phyloP scores from a whole-genome alignment of 331 rosid genomes.

The Quercus lobata region DNA sequence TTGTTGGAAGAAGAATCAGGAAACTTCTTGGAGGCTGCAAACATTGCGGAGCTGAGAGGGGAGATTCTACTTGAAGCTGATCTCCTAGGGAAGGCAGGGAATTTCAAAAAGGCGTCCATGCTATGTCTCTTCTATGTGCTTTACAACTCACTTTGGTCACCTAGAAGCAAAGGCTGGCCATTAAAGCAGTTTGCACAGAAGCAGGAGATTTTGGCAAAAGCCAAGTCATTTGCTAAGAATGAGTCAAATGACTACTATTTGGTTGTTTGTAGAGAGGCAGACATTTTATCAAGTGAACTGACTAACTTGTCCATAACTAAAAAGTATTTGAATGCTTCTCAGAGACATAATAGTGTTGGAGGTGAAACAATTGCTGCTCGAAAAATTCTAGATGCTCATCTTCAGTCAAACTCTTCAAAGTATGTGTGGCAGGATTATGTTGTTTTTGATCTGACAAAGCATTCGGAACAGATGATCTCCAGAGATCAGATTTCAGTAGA shows the following conservation, averaged over 20 bases:
- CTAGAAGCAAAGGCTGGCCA: constrained; percentile 69
- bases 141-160: constrained; percentile 63
- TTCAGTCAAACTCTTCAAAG: constrained; percentile 26
- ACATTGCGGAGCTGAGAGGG: constrained; percentile 49
- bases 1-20: constrained; percentile 41
- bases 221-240: constrained; percentile 39
- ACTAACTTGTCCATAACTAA: constrained; percentile 6
- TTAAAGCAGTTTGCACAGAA: constrained; percentile 40
- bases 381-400: constrained; percentile 53
- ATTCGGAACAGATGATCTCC: constrained; percentile 26
- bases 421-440: constrained; percentile 38
- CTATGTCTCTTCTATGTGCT: constrained; percentile 38
- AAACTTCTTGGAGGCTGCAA: constrained; percentile 49
- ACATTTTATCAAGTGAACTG: constrained; percentile 37
- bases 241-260: constrained; percentile 23
- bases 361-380: constrained; percentile 51
- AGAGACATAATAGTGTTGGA: constrained; percentile 21
- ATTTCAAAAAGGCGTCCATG: constrained; percentile 40
- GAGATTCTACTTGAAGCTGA: constrained; percentile 36
- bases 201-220: constrained; percentile 43
- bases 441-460: constrained; percentile 18
- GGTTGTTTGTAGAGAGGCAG: constrained; percentile 43
- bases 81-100: constrained; percentile 56
- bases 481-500: constrained; percentile 35
- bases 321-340: constrained; percentile 38